These are phyloP conservation scores for Marasmius fiardii DNA, from an alignment of 1,284 basidiomycete genomes.

Conservation along the genomic window DNA sequence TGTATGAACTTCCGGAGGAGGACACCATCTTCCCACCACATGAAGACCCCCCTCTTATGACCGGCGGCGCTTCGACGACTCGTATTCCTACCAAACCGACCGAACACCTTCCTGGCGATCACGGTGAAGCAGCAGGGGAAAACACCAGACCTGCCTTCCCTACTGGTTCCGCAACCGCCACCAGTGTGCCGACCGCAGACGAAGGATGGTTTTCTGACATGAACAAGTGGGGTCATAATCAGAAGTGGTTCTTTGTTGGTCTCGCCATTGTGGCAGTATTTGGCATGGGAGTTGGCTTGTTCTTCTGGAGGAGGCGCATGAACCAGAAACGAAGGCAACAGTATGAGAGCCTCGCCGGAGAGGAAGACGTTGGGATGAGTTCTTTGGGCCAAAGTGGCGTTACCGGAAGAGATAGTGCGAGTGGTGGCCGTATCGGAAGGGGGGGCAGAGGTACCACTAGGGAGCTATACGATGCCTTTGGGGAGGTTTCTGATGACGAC, in stretches of 20 bases:
- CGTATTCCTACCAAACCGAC: slow-evolving; percentile 83
- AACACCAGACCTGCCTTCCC: slow-evolving; percentile 64
- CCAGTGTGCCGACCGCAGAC: slow-evolving; percentile 60
- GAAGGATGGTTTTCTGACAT: slow-evolving; percentile 88
- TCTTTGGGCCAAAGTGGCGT: slow-evolving; percentile 40
- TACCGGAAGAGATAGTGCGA: slow-evolving; percentile 26
- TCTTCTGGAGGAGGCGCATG: slow-evolving; percentile 67
- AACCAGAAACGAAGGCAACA: slow-evolving; percentile 41
- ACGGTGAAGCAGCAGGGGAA: slow-evolving; percentile 69
- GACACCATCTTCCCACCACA: slow-evolving; percentile 55
- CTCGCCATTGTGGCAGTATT: slow-evolving; percentile 70
- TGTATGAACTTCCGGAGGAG: slow-evolving; percentile 60
- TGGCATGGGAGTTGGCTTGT: slow-evolving; percentile 57
- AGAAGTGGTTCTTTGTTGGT: slow-evolving; percentile 85
- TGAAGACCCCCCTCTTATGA: slow-evolving; percentile 24
- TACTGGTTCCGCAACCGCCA: slow-evolving; percentile 30
- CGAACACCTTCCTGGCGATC: slow-evolving; percentile 82
- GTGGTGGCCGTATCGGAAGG: slow-evolving; percentile 5
- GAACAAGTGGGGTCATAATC: slow-evolving; percentile 69
- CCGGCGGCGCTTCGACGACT: slow-evolving; percentile 33
- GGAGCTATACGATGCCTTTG: slow-evolving; percentile 91
- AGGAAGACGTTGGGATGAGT: slow-evolving; percentile 76
- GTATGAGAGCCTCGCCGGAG: slow-evolving; percentile 66
- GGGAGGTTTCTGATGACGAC: slow-evolving; percentile 71
- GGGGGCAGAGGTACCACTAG: slow-evolving; percentile 50